A percentile compares a stretch with the other conserved stretches of the same genome.
Conservation (phyloP, 352 stramenopile genomes). For the Pythium pectinolyticum region DNA sequence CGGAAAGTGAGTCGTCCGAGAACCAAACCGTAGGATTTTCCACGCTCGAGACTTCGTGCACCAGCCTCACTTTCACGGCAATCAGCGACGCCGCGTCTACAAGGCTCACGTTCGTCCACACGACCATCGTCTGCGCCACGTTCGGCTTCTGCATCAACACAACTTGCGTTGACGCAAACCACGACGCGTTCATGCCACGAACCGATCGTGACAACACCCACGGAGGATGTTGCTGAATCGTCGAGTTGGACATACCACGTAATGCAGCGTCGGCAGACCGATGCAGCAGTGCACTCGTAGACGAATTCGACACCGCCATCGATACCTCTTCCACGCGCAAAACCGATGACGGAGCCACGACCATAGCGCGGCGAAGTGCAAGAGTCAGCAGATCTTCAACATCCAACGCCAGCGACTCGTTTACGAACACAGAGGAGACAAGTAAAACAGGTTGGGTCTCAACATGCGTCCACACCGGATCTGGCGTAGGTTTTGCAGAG, state of each 20-base stretch:
- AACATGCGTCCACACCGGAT: no score
- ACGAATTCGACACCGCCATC: constrained; percentile 21
- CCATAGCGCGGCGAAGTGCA: constrained; percentile 18
- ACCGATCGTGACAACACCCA: constrained; percentile 11
- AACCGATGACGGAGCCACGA: constrained; percentile 1
- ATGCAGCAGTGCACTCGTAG: constrained; percentile 9
- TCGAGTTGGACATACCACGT: no score
- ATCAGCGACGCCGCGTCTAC: constrained; percentile 30
- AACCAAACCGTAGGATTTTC: constrained; percentile 10
- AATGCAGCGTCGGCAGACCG: not conserved
- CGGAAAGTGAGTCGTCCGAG: not conserved
- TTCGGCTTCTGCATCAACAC: constrained; percentile 29
- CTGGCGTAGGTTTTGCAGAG: no score
- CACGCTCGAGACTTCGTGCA: constrained; percentile 27
- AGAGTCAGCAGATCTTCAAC: constrained; percentile 21
- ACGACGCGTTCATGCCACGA: constrained; percentile 21
- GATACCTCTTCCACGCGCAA: not conserved
- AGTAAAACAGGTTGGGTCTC: no score
- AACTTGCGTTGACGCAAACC: constrained; percentile 28
- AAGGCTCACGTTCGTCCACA: constrained; percentile 37
- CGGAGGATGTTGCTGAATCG: no score
- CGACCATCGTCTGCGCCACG: constrained; percentile 29
- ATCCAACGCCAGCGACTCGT: constrained; percentile 31
- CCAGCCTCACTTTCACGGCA: constrained; percentile 30
- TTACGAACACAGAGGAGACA: no score